Percentiles rank a stretch among this genome's conserved stretches.
Conservation (phyloP, 1,139 yeast genomes). For the Kluyveromyces sp. region DNA sequence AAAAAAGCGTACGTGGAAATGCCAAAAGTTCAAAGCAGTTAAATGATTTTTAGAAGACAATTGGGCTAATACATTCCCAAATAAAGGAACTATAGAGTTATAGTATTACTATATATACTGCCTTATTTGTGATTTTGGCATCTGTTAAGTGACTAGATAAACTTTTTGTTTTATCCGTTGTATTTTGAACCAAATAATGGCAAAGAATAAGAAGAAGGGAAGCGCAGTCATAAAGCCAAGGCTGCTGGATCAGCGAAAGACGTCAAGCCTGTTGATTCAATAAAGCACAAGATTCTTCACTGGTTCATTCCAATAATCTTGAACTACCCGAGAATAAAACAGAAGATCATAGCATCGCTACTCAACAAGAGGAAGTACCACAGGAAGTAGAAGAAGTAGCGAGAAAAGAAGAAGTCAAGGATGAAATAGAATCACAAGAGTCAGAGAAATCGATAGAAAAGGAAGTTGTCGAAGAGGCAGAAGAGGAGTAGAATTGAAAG, state of each 20-base stretch:
- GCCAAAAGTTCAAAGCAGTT: no score
- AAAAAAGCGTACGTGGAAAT: no score
- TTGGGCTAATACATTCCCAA: no score
- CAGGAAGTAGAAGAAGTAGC: slow-evolving; percentile 11
- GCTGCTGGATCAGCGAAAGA: background rate
- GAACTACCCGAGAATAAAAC: background rate
- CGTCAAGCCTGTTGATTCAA: background rate
- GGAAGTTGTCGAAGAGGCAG: no score
- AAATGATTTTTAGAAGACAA: no score
- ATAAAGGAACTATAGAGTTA: no score
- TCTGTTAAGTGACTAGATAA: no score
- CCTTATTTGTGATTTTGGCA: no score
- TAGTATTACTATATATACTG: no score
- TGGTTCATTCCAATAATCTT: background rate
- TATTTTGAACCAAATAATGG: slow-evolving; percentile 14
- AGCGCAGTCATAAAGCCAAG: slow-evolving; percentile 10
- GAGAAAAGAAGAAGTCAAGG: slow-evolving; percentile 7
- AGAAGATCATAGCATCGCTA: background rate
- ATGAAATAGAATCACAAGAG: slow-evolving; percentile 5
- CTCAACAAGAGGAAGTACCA: no score
- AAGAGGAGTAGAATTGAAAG: no score
- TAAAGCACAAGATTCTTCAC: background rate
- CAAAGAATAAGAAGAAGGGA: slow-evolving; percentile 26
- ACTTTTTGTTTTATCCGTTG: no score
- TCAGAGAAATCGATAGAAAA: slow-evolving; percentile 7